Evolutionary conservation across 805 yeast genomes (phyloP).

Genomic region (Komagataella pseudopastoris): DNA sequence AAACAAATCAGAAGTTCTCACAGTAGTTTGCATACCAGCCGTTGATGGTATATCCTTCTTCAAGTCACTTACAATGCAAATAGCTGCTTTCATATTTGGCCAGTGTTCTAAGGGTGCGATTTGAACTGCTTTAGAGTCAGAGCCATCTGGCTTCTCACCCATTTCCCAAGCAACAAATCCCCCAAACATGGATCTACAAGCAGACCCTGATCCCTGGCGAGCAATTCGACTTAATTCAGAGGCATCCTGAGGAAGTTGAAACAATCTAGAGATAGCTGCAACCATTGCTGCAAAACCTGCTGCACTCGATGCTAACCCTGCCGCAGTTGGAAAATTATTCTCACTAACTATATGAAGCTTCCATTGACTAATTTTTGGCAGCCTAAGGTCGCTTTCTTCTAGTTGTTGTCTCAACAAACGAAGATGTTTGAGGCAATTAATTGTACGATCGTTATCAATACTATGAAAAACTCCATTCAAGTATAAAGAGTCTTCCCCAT

Average conservation of each 20-base stretch:
- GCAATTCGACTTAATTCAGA: slow-evolving; percentile 89
- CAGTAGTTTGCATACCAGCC: slow-evolving; percentile 94
- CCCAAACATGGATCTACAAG: slow-evolving; percentile 93
- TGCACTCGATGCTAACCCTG: slow-evolving; percentile 95
- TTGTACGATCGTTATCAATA: slow-evolving; percentile 45
- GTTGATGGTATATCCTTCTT: slow-evolving; percentile 94
- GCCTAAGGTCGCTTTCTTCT: slow-evolving; percentile 37
- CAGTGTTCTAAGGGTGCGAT: slow-evolving; percentile 77
- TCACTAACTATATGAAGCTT: slow-evolving; percentile 76
- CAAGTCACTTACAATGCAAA: slow-evolving; percentile 83
- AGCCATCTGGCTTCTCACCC: slow-evolving; percentile 70
- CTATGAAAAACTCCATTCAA: slow-evolving; percentile 79
- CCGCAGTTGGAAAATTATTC: slow-evolving; percentile 98
- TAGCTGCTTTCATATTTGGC: slow-evolving; percentile 88
- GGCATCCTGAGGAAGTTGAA: slow-evolving; percentile 69
- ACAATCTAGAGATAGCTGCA: slow-evolving; percentile 74
- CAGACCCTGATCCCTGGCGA: slow-evolving; percentile 96
- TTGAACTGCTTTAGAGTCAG: slow-evolving; percentile 89
- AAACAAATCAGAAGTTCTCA: slow-evolving; percentile 77
- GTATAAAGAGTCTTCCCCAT: slow-evolving; percentile 58
- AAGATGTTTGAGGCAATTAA: slow-evolving; percentile 66
- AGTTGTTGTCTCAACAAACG: slow-evolving; percentile 49
- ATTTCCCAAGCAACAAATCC: slow-evolving; percentile 99
- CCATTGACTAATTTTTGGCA: slow-evolving; percentile 53
- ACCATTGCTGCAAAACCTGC: slow-evolving; percentile 98